Evolutionary conservation across 345 rosid genomes (phyloP).

Genomic region (Eucalyptus albens): DNA sequence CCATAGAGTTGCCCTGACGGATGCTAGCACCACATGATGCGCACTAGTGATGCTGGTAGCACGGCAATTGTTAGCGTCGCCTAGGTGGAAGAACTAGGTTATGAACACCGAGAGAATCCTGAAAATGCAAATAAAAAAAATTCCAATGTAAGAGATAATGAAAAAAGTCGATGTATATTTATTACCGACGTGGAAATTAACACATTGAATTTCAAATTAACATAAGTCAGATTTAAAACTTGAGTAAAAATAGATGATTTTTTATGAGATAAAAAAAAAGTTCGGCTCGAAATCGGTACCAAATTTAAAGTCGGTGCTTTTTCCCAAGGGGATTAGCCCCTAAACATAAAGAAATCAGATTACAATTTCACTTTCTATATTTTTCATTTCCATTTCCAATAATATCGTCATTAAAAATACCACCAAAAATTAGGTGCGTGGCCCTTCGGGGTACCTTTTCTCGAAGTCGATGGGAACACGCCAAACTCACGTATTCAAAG

Average conservation of each 20-base stretch:
- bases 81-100: neutral
- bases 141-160: neutral
- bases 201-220: neutral
- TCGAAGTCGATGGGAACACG: neutral
- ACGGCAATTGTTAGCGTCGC: rapidly evolving
- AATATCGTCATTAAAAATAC: neutral
- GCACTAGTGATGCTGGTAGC: neutral
- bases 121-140: neutral
- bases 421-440: neutral
- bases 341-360: neutral
- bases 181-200: rapidly evolving
- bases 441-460: neutral
- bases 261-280: neutral
- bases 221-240: neutral
- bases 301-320: neutral
- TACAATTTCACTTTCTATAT: neutral
- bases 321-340: neutral
- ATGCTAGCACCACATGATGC: neutral
- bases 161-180: neutral
- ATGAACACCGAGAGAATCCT: neutral
- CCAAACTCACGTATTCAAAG: neutral
- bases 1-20: neutral
- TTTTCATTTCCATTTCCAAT: neutral
- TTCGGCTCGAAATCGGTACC: neutral
- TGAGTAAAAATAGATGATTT: neutral